These are phyloP conservation scores for Collybia nuda DNA, from an alignment of 768 basidiomycete species.

Conservation along the genomic window DNA sequence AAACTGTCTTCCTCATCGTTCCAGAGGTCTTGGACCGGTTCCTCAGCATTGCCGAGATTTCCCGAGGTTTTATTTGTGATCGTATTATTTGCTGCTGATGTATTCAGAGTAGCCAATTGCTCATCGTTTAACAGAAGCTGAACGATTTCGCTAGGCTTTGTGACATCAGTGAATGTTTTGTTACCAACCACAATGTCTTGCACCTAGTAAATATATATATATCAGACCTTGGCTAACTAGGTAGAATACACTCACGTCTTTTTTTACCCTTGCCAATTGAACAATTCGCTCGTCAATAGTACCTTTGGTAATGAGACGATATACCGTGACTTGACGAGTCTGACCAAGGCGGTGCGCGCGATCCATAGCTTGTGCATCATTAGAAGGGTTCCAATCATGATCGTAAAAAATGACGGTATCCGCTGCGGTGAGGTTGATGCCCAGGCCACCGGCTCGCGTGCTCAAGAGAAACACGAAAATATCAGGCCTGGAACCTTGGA, in stretches of 20 bases:
- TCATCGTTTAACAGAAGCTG: constrained; percentile 93
- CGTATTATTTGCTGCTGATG: constrained; percentile 35
- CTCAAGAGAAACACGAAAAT: constrained; percentile 90
- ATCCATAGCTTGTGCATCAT: constrained; percentile 98
- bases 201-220: constrained; percentile 50
- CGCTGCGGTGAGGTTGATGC: constrained; percentile 94
- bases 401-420: constrained; percentile 97
- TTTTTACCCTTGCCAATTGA: constrained; percentile 93
- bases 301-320: constrained; percentile 89
- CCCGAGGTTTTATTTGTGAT: constrained; percentile 26
- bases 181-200: constrained; percentile 99
- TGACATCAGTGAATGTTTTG: constrained; percentile 90
- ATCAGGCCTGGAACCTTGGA: constrained; percentile 58
- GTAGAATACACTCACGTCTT: constrained; percentile 61
- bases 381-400: constrained; percentile 96
- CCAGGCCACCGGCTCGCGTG: constrained; percentile 93
- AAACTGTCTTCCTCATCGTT: constrained; percentile 87
- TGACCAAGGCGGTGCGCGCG: constrained; percentile 96
- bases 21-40: constrained; percentile 67
- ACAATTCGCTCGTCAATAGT: constrained; percentile 98
- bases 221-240: constrained; percentile 1
- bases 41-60: constrained; percentile 30
- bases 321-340: constrained; percentile 96
- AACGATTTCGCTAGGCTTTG: constrained; percentile 96
- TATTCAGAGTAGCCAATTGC: constrained; percentile 75